Evolutionary conservation across 495 filamentous ascomycete genomes (phyloP).

Genomic region (Wilcoxina mikolae): DNA sequence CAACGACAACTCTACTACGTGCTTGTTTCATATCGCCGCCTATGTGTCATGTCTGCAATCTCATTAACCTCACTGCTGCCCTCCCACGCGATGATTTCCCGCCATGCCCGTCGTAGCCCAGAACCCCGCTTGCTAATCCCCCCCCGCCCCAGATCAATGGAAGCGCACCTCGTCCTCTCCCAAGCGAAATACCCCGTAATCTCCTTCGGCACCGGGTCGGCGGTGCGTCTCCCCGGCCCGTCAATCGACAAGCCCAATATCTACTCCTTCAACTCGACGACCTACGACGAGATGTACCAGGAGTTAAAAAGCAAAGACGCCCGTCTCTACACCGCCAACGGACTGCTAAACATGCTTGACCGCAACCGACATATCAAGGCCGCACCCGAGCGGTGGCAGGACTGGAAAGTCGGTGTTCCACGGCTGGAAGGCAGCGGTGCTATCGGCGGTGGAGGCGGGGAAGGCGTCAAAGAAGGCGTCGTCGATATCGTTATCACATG

Average conservation of each 20-base stretch:
- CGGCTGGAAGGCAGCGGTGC: constrained; percentile 42
- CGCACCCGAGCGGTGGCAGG: constrained; percentile 94
- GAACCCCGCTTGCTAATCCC: not conserved
- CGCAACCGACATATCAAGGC: constrained; percentile 84
- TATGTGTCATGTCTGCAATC: not conserved
- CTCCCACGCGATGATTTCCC: not conserved
- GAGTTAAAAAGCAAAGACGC: constrained; percentile 76
- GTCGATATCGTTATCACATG: constrained; percentile 95
- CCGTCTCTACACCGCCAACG: constrained; percentile 78
- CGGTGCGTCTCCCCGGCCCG: constrained; percentile 87
- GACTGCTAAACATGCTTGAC: constrained; percentile 86
- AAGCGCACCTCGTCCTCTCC: constrained; percentile 83
- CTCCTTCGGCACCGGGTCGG: constrained; percentile 91
- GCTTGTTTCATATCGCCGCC: not conserved
- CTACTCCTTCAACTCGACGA: constrained; percentile 89
- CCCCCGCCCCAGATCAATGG: constrained; percentile 58
- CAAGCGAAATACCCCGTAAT: constrained; percentile 82
- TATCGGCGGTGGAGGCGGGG: constrained; percentile 28
- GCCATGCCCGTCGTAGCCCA: not conserved
- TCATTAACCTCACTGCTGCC: not conserved
- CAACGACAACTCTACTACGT: not conserved
- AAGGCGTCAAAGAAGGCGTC: constrained; percentile 53
- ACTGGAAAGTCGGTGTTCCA: constrained; percentile 82
- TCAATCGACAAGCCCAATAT: constrained; percentile 87
- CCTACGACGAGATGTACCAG: constrained; percentile 81